A percentile compares a stretch with the other conserved stretches of the same genome.
phyloP scores from a whole-genome alignment of 2,329 filamentous ascomycete species.

The Hypoxylon sp. region DNA sequence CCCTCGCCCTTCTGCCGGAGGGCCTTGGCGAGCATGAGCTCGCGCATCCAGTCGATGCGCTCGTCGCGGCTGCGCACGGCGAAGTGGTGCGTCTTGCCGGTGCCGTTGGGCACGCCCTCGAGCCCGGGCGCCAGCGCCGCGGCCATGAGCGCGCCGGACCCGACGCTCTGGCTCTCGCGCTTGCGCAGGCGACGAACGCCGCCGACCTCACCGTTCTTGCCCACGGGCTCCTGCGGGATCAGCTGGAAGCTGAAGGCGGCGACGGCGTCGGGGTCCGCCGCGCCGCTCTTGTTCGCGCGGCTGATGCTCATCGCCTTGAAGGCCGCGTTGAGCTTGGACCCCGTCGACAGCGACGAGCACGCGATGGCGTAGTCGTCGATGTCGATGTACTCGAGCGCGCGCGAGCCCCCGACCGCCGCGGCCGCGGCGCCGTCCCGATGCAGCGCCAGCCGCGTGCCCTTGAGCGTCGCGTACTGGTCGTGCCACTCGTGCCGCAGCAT shows the following conservation, averaged over 20 bases:
- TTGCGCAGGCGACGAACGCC: constrained; percentile 58
- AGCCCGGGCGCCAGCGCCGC: constrained; percentile 36
- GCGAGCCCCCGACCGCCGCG: constrained; percentile 53
- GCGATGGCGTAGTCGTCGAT: constrained; percentile 89
- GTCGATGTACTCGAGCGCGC: constrained; percentile 80
- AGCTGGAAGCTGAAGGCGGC: constrained; percentile 86
- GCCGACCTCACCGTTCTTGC: too few species aligned
- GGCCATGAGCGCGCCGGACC: constrained; percentile 46
- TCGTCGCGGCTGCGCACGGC: constrained; percentile 87
- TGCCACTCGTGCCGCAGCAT: constrained; percentile 94
- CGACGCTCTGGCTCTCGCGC: constrained; percentile 56
- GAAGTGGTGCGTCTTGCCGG: constrained; percentile 90
- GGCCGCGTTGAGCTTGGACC: constrained; percentile 83
- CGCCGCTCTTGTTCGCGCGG: constrained; percentile 47
- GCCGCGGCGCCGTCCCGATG: constrained; percentile 66
- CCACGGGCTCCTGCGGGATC: constrained; percentile 71
- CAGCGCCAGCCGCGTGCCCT: constrained; percentile 77
- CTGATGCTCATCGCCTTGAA: constrained; percentile 80
- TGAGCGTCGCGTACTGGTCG: constrained; percentile 88
- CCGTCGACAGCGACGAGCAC: constrained; percentile 78
- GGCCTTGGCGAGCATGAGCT: constrained; percentile 90
- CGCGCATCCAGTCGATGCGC: constrained; percentile 96
- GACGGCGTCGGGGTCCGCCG: constrained; percentile 55
- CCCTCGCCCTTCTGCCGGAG: constrained; percentile 84
- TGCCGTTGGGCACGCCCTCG: constrained; percentile 59